Evolutionary conservation across 345 rosid species (phyloP), one percentile per base, ranked within the genome.

Genomic region (Dimocarpus longan): DNA sequence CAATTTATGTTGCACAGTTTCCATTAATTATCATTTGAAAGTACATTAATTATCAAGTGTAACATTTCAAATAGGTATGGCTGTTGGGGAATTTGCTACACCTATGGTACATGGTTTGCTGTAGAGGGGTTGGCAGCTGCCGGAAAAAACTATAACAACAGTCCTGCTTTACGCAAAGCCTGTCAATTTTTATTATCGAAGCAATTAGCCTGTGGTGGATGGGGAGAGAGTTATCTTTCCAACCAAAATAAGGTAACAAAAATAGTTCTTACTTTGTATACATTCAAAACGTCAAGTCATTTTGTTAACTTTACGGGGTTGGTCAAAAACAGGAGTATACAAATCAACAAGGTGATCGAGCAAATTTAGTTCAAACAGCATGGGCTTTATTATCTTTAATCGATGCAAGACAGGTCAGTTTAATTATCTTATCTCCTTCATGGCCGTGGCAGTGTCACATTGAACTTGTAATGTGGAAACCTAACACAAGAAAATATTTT

Each of bases 211-310:
- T 85, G 81, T 70, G 93, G 95, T n/a, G 91, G 93, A 73, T 91
- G 95, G 95, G 95, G 92, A 12, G 93, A 88, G 77, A 91, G 95
- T 71, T 86, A 81, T 48, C 80, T 90, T 4, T 90, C 93, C n/a
- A 85, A 89, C 80, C 90, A 83, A 42, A 79, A 84, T 2, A 90
- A 91, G 84, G 88, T 79, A 48, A 10, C 5, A 8, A 18, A 18
- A 3, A 42, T 11, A 44, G 37, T 6, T 8, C 16, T 21, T 26
- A 2, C 0, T 5, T 40, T 64, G 18, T 10, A 22, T 73, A 4
- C 5, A 8, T n/a, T 39, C 44, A 42, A 60, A 60, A 60, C 22
- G 3, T 60, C 26, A 60, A 7, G 3, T 32, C 37, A 32, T 32
- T 32, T 32, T 32, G 37, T 32, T 32, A 32, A 32, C 37, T 32